phyloP scores from a whole-genome alignment of 805 yeast genomes.

The Sugiyamaella chiloensis region DNA sequence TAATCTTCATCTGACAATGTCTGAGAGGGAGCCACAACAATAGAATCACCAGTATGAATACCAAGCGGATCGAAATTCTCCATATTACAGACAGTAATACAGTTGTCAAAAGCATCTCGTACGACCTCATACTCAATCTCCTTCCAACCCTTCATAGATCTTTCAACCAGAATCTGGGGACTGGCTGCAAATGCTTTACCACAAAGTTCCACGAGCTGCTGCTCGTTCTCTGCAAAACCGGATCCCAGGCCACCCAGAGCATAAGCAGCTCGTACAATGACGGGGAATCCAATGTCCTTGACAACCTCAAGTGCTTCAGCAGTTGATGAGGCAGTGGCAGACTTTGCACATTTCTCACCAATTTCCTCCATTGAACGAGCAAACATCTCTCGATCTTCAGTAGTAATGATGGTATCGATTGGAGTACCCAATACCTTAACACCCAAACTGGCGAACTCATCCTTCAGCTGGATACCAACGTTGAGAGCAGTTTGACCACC shows the following conservation, averaged over 20 bases:
- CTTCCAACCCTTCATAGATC: constrained; percentile 99
- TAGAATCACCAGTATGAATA: constrained; percentile 98
- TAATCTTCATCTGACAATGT: constrained; percentile 95
- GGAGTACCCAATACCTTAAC: constrained; percentile 96
- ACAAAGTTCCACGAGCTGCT: constrained; percentile 79
- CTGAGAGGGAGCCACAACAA: constrained; percentile 98
- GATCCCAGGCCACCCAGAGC: constrained; percentile 98
- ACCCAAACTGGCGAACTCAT: constrained; percentile 87
- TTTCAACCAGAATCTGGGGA: constrained; percentile 93
- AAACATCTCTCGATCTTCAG: constrained; percentile 96
- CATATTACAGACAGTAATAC: constrained; percentile 99
- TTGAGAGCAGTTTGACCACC: constrained; percentile 98
- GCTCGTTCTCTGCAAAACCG: constrained; percentile 89
- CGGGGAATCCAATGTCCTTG: constrained; percentile 85
- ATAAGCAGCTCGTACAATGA: constrained; percentile 94
- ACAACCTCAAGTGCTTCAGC: constrained; percentile 85
- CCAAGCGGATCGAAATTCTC: constrained; percentile 98
- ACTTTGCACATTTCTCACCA: constrained; percentile 91
- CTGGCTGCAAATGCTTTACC: constrained; percentile 90
- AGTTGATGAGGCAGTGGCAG: constrained; percentile 76
- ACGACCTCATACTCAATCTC: constrained; percentile 99
- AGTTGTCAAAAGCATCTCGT: constrained; percentile 94
- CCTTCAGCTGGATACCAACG: constrained; percentile 94
- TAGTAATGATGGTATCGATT: constrained; percentile 91
- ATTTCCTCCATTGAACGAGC: constrained; percentile 94